Evolutionary conservation across 805 yeast species (phyloP).

Genomic region (Saturnispora kantuleensis): DNA sequence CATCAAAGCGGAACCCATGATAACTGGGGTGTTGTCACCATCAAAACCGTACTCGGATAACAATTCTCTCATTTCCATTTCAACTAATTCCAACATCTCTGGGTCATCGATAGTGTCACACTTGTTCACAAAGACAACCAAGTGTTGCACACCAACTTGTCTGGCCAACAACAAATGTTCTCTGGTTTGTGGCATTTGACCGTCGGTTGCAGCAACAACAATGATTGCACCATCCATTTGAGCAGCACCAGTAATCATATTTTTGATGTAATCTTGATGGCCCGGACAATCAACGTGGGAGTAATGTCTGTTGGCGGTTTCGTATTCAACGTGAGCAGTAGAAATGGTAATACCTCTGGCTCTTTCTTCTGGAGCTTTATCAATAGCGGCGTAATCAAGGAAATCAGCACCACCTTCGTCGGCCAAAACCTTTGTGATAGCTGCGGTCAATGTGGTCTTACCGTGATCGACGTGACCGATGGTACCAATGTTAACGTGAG

Average conservation of each 20-base stretch:
- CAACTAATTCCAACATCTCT: slow-evolving; percentile 98
- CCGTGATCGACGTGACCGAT: slow-evolving; percentile 99
- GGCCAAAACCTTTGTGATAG: slow-evolving; percentile 90
- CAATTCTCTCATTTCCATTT: slow-evolving; percentile 99
- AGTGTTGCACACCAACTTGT: slow-evolving; percentile 97
- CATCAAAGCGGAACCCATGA: slow-evolving; percentile 97
- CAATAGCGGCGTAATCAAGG: slow-evolving; percentile 88
- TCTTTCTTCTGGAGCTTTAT: slow-evolving; percentile 98
- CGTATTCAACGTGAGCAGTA: slow-evolving; percentile 96
- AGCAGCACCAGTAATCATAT: slow-evolving; percentile 99
- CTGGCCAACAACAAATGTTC: slow-evolving; percentile 97
- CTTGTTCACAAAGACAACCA: slow-evolving; percentile 96
- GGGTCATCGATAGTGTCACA: slow-evolving; percentile 97
- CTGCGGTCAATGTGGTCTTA: slow-evolving; percentile 96
- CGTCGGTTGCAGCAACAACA: slow-evolving; percentile 98
- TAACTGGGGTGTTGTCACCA: slow-evolving; percentile 95
- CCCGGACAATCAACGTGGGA: slow-evolving; percentile 99
- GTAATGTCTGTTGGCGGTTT: slow-evolving; percentile 89
- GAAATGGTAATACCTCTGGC: slow-evolving; percentile 99
- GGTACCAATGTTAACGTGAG: slow-evolving; percentile 95
- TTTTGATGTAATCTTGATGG: slow-evolving; percentile 97
- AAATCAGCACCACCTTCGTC: slow-evolving; percentile 85
- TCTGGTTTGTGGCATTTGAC: slow-evolving; percentile 99
- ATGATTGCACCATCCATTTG: slow-evolving; percentile 99
- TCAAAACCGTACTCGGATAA: slow-evolving; percentile 87